These are phyloP conservation scores for Nigrospora sphaerica DNA, from an alignment of 2,329 filamentous ascomycete genomes.

Conservation along the genomic window DNA sequence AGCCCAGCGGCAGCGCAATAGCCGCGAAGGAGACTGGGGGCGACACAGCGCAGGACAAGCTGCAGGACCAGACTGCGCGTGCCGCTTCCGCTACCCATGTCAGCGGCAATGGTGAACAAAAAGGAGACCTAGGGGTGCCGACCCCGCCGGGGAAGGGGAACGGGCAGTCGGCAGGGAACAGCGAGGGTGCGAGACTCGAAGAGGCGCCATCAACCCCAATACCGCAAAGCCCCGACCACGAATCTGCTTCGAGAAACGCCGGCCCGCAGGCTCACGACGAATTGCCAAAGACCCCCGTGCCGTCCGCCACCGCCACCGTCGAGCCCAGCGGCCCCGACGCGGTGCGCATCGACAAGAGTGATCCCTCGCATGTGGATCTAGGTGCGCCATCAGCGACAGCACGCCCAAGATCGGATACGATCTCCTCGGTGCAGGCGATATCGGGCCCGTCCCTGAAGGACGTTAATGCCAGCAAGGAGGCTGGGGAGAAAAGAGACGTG, in stretches of 20 bases:
- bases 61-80: neutral
- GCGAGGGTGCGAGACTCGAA: constrained; percentile 31
- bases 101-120: neutral
- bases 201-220: constrained; percentile 25
- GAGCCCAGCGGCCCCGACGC: neutral
- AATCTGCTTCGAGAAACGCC: constrained; percentile 3
- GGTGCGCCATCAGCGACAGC: constrained; percentile 1
- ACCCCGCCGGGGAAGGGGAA: too few relatives aligned
- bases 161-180: constrained; percentile 17
- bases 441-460: constrained; percentile 22
- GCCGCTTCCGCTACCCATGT: neutral
- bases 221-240: constrained; percentile 12
- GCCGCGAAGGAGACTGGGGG: neutral
- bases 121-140: neutral
- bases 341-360: constrained; percentile 1
- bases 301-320: constrained; percentile 9
- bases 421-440: constrained; percentile 14
- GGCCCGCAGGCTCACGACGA: constrained; percentile 6
- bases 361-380: neutral
- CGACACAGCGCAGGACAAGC: too few relatives aligned
- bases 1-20: constrained; percentile 2
- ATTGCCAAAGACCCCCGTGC: constrained; percentile 15
- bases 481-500: constrained; percentile 7
- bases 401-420: constrained; percentile 10
- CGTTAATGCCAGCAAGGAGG: constrained; percentile 18